Evolutionary conservation across 78 protist genomes (phyloP).

Genomic region (Dictyostelium purpureum): DNA sequence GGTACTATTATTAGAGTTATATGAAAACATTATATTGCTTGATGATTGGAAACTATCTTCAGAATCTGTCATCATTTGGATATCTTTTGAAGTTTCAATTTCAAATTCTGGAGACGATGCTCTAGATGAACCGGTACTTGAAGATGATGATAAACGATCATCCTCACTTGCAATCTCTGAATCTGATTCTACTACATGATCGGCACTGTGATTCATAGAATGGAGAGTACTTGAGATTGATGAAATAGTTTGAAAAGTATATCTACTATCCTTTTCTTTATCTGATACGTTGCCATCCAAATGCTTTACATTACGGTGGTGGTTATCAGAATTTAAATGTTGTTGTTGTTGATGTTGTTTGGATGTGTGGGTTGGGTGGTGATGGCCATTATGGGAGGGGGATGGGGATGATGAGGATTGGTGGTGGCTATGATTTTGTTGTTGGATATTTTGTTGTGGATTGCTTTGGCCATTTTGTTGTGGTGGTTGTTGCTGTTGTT

Average conservation of each 20-base stretch:
- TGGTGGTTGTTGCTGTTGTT: not conserved
- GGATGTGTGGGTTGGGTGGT: too few relatives aligned
- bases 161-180: slow-evolving; percentile 1
- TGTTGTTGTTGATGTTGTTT: too few relatives aligned
- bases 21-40: not conserved
- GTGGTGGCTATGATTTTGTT: too few relatives aligned
- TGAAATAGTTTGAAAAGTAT: slow-evolving; percentile 6
- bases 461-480: not conserved
- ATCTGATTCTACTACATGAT: not conserved
- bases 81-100: not conserved
- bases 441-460: not conserved
- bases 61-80: not conserved
- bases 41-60: slow-evolving; percentile 5
- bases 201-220: not conserved
- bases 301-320: too few relatives aligned
- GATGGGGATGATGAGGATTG: too few relatives aligned
- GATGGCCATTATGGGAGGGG: too few relatives aligned
- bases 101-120: slow-evolving; percentile 11
- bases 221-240: slow-evolving; percentile 20
- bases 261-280: not conserved
- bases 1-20: not conserved
- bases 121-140: not conserved
- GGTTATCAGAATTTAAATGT: too few relatives aligned
- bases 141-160: not conserved
- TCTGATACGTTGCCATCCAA: not conserved